Evolutionary conservation across 2,329 filamentous ascomycete species (phyloP).

Genomic region (Ascochyta viciae-villosae): DNA sequence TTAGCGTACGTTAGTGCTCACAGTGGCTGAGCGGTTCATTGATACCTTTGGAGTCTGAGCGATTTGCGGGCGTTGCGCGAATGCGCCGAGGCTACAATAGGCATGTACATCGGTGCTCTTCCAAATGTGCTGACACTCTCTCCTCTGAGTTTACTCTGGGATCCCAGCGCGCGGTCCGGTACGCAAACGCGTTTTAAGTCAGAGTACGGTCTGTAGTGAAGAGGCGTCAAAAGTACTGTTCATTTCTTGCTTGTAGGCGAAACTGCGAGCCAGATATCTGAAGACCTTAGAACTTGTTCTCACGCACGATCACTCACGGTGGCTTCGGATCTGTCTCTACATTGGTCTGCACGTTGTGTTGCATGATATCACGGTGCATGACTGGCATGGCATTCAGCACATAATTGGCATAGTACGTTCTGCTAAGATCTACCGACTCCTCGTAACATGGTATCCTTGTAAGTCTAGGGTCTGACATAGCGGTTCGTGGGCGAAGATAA

Average conservation of each 20-base stretch:
- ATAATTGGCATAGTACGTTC: background rate
- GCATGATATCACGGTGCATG: background rate
- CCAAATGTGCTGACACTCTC: background rate
- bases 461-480: background rate
- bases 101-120: background rate
- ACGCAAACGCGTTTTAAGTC: background rate
- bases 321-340: background rate
- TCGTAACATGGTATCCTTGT: background rate
- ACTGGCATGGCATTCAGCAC: background rate
- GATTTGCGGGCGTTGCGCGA: constrained; percentile 1
- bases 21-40: background rate
- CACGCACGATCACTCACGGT: background rate
- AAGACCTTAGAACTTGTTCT: background rate
- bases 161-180: too few species aligned
- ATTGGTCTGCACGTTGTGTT: background rate
- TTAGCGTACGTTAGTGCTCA: background rate
- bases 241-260: too few species aligned
- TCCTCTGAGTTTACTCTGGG: background rate
- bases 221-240: too few species aligned
- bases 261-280: background rate
- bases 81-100: background rate
- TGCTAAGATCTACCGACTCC: background rate
- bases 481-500: constrained; percentile 5
- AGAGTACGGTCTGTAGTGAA: background rate
- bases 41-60: constrained; percentile 5